Evolutionary conservation across 352 stramenopile genomes (phyloP).

Genomic region (Thalassiosira livingstoniorum): DNA sequence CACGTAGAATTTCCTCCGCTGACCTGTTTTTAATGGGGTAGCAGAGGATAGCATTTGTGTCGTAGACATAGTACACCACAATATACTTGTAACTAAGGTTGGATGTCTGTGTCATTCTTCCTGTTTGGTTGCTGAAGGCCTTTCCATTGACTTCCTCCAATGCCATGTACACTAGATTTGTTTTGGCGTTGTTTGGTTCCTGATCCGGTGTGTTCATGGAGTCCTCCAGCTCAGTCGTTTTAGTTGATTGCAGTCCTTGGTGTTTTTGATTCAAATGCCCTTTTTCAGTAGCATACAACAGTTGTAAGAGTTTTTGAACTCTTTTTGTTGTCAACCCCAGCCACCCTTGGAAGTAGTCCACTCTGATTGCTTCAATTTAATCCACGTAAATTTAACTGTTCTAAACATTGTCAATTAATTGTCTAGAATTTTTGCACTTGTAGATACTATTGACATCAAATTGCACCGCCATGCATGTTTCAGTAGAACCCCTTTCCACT

Average conservation of each 20-base stretch:
- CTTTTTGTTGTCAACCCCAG: background rate
- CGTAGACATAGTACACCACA: background rate
- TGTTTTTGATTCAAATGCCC: background rate
- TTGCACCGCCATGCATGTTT: too few species aligned
- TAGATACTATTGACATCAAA: slow-evolving; percentile 6
- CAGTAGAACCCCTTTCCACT: too few species aligned
- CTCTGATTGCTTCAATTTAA: background rate
- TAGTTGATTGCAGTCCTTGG: background rate
- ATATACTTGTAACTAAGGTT: background rate
- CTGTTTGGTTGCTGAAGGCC: background rate
- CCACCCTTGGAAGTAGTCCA: background rate
- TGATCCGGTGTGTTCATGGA: background rate
- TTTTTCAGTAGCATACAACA: background rate
- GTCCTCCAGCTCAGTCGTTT: background rate
- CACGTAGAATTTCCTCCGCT: background rate
- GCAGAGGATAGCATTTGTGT: background rate
- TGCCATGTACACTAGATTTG: background rate
- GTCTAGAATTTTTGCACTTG: background rate
- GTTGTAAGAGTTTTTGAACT: background rate
- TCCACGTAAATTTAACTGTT: background rate
- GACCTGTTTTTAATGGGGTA: background rate
- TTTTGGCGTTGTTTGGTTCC: background rate
- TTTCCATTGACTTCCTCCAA: background rate
- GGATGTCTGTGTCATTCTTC: background rate
- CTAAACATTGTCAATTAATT: slow-evolving; percentile 5